These are phyloP conservation scores for Onygenales sp. DNA, from an alignment of 2,329 filamentous ascomycete species.

Conservation along the genomic window DNA sequence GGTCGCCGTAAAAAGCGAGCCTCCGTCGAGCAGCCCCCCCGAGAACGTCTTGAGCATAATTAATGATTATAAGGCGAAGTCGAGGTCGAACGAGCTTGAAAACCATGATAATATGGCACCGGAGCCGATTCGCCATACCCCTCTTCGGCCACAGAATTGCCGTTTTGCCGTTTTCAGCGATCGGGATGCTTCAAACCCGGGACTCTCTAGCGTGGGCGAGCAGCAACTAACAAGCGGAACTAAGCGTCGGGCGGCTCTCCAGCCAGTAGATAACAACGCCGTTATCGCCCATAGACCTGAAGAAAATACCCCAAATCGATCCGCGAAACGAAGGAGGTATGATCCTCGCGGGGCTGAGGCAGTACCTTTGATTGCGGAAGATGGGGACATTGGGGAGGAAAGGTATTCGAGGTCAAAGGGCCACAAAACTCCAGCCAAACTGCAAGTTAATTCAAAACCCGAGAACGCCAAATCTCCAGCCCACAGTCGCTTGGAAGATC, in stretches of 20 bases:
- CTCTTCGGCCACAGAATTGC: neutral
- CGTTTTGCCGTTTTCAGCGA: neutral
- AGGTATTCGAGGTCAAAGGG: neutral
- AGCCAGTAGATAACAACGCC: constrained; percentile 22
- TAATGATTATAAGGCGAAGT: neutral
- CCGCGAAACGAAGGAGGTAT: constrained; percentile 29
- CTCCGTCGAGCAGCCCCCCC: constrained; percentile 24
- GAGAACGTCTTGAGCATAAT: neutral
- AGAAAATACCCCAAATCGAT: constrained; percentile 7
- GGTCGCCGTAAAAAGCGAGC: constrained; percentile 27
- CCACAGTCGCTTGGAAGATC: constrained; percentile 20
- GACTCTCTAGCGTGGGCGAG: neutral
- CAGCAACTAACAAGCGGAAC: constrained; percentile 1
- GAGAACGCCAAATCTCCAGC: constrained; percentile 3
- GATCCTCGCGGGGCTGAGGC: constrained; percentile 20
- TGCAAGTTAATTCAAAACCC: neutral
- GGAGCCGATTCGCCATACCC: neutral
- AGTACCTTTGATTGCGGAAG: constrained; percentile 41
- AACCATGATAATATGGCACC: neutral
- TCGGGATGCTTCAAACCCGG: neutral
- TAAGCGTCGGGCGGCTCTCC: constrained; percentile 14
- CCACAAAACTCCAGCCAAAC: neutral
- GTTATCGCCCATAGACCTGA: constrained; percentile 6
- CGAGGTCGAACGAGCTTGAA: neutral
- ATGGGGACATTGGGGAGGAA: constrained; percentile 29